A percentile compares a stretch with the other conserved stretches of the same genome.
Evolutionary conservation across 2,329 filamentous ascomycete species (phyloP).

Genomic region (Epichloe amarillans): DNA sequence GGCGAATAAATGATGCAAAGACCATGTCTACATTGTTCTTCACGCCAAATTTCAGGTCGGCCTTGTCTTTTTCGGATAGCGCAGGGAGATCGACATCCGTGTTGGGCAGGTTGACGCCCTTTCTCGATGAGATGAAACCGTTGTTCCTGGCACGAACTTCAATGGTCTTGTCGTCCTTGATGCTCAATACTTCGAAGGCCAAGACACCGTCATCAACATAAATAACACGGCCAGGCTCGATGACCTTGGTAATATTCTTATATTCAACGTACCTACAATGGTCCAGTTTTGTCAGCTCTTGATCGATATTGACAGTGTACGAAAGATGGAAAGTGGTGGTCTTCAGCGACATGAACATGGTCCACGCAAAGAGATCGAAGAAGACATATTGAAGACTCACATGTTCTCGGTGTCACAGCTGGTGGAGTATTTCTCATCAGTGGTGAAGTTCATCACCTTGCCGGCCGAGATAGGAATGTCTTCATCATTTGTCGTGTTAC

Average conservation of each 20-base stretch:
- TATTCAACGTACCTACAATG: slow-evolving; percentile 78
- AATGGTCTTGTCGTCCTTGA: slow-evolving; percentile 81
- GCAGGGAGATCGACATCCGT: slow-evolving; percentile 97
- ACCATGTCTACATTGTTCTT: slow-evolving; percentile 99
- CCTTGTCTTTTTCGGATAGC: slow-evolving; percentile 95
- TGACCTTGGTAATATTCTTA: slow-evolving; percentile 99
- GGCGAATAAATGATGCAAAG: slow-evolving; percentile 96
- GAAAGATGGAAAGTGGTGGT: background rate
- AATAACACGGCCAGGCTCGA: slow-evolving; percentile 78
- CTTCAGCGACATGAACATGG: background rate
- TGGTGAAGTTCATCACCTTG: slow-evolving; percentile 86
- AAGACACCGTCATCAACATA: slow-evolving; percentile 98
- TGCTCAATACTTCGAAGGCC: slow-evolving; percentile 82
- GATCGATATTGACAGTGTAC: background rate
- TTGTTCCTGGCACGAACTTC: slow-evolving; percentile 87
- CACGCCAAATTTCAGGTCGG: slow-evolving; percentile 85
- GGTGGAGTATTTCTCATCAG: slow-evolving; percentile 82
- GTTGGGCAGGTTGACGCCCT: slow-evolving; percentile 98
- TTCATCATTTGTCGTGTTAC: slow-evolving; percentile 66
- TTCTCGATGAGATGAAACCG: slow-evolving; percentile 95
- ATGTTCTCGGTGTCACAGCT: slow-evolving; percentile 83
- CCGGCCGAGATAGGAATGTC: slow-evolving; percentile 80
- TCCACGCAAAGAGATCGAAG: background rate
- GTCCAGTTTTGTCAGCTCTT: background rate
- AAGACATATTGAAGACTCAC: slow-evolving; percentile 37